Evolutionary conservation across 495 filamentous ascomycete genomes (phyloP), one percentile per base, ranked within the genome.

Genomic region (Lepidopterella palustris): DNA sequence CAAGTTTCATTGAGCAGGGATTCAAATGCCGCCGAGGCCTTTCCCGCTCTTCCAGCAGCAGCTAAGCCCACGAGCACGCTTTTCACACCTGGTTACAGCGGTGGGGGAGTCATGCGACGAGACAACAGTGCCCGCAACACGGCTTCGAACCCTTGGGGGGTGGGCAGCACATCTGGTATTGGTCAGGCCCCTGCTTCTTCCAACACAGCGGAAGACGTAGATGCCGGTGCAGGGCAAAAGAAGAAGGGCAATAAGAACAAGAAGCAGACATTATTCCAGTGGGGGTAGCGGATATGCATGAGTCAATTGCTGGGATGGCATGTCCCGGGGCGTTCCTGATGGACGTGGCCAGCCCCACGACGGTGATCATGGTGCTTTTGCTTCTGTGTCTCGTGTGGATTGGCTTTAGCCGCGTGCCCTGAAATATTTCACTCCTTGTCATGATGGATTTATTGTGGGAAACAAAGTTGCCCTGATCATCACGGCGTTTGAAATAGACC

Each of bases 1-100:
- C 68, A 67, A 56, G 72, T 57, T 55, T 64, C 67, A 60, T 55
- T 54, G 59, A 57, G 68, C 58, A 59, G 69, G 26, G 69, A 58
- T 57, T 72, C 28, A 25, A 40, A 3, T 8, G 71, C 74, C 8
- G 58, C 57, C 5, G 86, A 88, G 47, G 84, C 86, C 0, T 97
- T 96, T 70, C 91, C 91, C 1, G 85, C 90, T 3, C 79, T 97
- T 4, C 91, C 91, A 0, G 76, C 83, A 0, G 90, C 88, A 8
- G 76, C 84, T 0, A 95, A 89, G 66, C 90, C 90, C 1, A 84
- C 84, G 57, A 87, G 84, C 5, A 82, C 88, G 5, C 87, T 93
- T 62, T 75, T 74, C 64, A 73, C 62, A 47, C 88, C 89, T 24
- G 90, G 90, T 0, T 88, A 91, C 62, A 87, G 86, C 0, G 79